Evolutionary conservation across 2,329 filamentous ascomycete species (phyloP).

Genomic region (Scytalidium sp.): DNA sequence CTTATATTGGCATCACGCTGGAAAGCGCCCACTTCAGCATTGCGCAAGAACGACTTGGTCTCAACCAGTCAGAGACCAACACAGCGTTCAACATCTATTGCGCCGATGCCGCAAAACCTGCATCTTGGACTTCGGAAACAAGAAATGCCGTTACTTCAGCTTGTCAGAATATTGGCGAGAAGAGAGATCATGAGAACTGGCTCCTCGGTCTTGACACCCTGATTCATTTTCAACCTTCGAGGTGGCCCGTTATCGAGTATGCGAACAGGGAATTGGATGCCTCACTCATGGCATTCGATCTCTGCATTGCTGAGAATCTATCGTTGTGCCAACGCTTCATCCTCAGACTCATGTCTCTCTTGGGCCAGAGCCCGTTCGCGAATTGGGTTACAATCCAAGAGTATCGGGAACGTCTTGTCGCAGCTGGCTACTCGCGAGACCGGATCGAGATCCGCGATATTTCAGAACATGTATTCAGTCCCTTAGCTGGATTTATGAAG

Average conservation of each 20-base stretch:
- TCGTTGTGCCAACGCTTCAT: slow-evolving; percentile 3
- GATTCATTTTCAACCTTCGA: slow-evolving; percentile 9
- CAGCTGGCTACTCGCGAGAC: slow-evolving; percentile 43
- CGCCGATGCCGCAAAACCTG: slow-evolving; percentile 9
- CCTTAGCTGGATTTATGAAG: slow-evolving; percentile 42
- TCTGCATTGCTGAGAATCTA: slow-evolving; percentile 6
- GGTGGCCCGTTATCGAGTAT: slow-evolving; percentile 8
- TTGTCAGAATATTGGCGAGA: background rate
- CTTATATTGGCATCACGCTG: slow-evolving; percentile 10
- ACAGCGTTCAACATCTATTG: slow-evolving; percentile 8
- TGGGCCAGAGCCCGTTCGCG: slow-evolving; percentile 5
- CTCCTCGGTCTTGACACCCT: slow-evolving; percentile 12
- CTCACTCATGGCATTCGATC: slow-evolving; percentile 12
- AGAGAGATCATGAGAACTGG: slow-evolving; percentile 5
- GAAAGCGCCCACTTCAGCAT: slow-evolving; percentile 6
- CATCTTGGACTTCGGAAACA: slow-evolving; percentile 8
- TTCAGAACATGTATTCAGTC: slow-evolving; percentile 49
- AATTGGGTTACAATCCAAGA: slow-evolving; percentile 19
- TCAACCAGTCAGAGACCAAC: background rate
- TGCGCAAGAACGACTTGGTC: slow-evolving; percentile 6
- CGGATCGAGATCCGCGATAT: slow-evolving; percentile 46
- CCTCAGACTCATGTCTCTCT: slow-evolving; percentile 3
- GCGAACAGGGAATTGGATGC: slow-evolving; percentile 6
- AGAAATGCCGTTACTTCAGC: background rate
- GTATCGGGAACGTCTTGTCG: slow-evolving; percentile 42